phyloP scores from a whole-genome alignment of 495 filamentous ascomycete genomes.

The Cercophora scortea region DNA sequence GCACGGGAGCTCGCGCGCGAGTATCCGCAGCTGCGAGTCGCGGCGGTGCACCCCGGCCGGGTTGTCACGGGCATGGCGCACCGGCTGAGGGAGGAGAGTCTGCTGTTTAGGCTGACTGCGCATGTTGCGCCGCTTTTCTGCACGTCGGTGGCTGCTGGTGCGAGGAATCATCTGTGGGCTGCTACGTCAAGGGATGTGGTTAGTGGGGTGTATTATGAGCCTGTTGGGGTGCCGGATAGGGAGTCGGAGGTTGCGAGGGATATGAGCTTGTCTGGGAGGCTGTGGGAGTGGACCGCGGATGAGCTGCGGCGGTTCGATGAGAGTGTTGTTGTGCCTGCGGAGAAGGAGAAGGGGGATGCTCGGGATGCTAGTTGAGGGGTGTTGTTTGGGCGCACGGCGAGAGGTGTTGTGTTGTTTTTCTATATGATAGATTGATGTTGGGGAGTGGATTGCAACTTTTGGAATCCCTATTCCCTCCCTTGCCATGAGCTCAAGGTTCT shows the following conservation, averaged over 20 bases:
- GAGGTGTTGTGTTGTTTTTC: no score
- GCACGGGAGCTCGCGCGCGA: constrained; percentile 48
- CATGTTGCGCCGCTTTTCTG: constrained; percentile 13
- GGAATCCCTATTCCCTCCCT: no score
- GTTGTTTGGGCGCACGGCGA: no score
- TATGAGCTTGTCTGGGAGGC: constrained; percentile 34
- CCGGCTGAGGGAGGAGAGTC: background rate
- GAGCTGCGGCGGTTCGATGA: constrained; percentile 14
- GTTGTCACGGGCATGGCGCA: constrained; percentile 49
- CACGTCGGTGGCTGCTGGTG: constrained; percentile 38
- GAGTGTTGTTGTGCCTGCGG: no score
- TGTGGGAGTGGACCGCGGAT: constrained; percentile 58
- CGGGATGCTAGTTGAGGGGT: no score
- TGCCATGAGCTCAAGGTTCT: no score
- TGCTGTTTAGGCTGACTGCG: constrained; percentile 3
- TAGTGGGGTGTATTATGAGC: constrained; percentile 24
- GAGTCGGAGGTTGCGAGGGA: constrained; percentile 25
- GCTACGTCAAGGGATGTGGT: constrained; percentile 32
- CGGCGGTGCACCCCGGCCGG: constrained; percentile 56
- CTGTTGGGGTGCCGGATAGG: constrained; percentile 11
- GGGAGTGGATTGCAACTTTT: no score
- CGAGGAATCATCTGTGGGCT: constrained; percentile 55
- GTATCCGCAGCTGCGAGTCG: constrained; percentile 40
- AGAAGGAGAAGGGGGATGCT: no score
- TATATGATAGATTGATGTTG: no score